These are phyloP conservation scores for Botrytis aclada DNA, from an alignment of 2,329 filamentous ascomycete species.

Conservation along the genomic window DNA sequence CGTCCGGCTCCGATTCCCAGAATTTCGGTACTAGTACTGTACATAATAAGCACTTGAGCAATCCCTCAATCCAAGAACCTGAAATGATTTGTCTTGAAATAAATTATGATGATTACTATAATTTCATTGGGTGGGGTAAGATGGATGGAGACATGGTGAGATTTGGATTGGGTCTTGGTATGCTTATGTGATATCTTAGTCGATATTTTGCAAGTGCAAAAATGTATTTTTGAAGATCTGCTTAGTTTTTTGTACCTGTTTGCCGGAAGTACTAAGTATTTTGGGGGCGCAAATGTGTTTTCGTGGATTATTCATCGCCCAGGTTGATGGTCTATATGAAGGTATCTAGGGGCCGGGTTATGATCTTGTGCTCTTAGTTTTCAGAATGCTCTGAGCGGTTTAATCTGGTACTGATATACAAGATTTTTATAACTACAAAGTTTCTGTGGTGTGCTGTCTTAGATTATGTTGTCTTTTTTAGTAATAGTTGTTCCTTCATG, in stretches of 20 bases:
- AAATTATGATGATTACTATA: too few relatives aligned
- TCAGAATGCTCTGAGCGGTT: not conserved
- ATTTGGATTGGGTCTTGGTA: not conserved
- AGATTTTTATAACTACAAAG: not conserved
- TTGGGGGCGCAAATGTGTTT: not conserved
- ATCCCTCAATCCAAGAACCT: not conserved
- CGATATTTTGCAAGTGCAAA: not conserved
- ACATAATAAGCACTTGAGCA: not conserved
- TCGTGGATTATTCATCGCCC: not conserved
- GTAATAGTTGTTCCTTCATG: not conserved
- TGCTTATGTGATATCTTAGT: conserved; percentile 6
- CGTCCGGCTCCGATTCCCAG: not conserved
- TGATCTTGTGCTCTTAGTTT: not conserved
- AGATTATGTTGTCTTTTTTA: fast-evolving
- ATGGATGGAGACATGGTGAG: not conserved
- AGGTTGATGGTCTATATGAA: not conserved
- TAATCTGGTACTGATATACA: not conserved
- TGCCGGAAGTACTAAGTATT: not conserved
- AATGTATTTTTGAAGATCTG: not conserved
- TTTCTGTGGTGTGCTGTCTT: not conserved
- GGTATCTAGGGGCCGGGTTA: not conserved
- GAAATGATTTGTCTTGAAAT: not conserved
- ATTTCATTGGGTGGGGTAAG: not conserved
- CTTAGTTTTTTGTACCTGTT: not conserved
- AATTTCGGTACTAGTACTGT: not conserved